Evolutionary conservation across 1,139 yeast genomes (phyloP), one percentile per base, ranked within the genome.

Genomic region (Keqinozyma sinolaborantium): DNA sequence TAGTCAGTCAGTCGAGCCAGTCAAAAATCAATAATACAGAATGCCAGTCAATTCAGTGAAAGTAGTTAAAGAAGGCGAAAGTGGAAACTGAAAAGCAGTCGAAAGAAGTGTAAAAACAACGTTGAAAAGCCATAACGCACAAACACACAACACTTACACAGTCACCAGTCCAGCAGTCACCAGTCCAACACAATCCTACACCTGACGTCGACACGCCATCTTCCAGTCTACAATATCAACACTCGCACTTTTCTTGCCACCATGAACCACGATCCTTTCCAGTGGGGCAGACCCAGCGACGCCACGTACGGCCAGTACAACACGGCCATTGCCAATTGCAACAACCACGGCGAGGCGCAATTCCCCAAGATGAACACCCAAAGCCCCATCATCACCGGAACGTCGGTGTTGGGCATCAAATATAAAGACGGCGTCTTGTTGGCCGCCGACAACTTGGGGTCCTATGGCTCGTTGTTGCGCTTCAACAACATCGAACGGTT

Each of bases 251-350:
- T 19, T 26, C 4, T 28, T 25, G 31, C 35, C 37, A 39, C 26
- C 36, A 90, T 92, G 98, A 85, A 92, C 53, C 97, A 92, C 87
- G 86, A 84, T 70, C 97, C 96, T 45, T 81, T 71, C 48, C 72
- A 74, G 48, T 92, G 98, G 98, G 98, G 97, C 14, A 84, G 97
- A 63, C 97, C 97, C 39, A 71, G 82, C 32, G 79, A 83, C 55
- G 78, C 74, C 30, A 71, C 79, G 3, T 92, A 92, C 51, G 98
- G 98, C 11, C 58, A 67, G 10, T 92, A 88, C 63, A 84, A 83
- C 58, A 64, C 69, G 30, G 61, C 72, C 30, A 86, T 88, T 53
- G 88, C 95, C 41, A 64, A 79, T 42, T 71, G 72, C 75, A 40
- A 38, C 13, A 55, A 55, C 28, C 42, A 35, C 19, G 35, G 32